These are phyloP conservation scores for Roridomyces roridus DNA, from an alignment of 768 basidiomycete species.

Conservation along the genomic window DNA sequence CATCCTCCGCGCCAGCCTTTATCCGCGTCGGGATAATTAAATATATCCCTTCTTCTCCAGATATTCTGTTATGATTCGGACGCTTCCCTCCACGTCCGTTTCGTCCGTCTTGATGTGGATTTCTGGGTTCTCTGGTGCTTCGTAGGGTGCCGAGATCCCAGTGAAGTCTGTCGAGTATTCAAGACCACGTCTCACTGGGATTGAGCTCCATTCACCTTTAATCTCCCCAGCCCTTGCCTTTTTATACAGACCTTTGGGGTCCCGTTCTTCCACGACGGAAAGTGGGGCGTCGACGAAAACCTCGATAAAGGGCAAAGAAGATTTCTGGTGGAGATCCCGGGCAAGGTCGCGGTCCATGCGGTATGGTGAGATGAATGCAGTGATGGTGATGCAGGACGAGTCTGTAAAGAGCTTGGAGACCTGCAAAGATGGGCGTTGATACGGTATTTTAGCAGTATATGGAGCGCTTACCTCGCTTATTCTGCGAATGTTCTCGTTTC, in stretches of 20 bases:
- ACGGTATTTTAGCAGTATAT: too few relatives aligned
- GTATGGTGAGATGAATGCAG: constrained; percentile 99
- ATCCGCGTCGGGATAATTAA: constrained; percentile 6
- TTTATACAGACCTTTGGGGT: constrained; percentile 98
- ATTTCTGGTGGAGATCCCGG: constrained; percentile 78
- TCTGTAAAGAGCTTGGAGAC: constrained; percentile 95
- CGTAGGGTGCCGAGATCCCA: constrained; percentile 96
- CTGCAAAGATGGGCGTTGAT: too few relatives aligned
- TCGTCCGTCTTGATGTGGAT: constrained; percentile 92
- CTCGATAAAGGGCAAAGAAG: constrained; percentile 85
- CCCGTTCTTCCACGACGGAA: constrained; percentile 84
- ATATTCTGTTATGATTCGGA: constrained; percentile 80
- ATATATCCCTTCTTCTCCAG: constrained; percentile 66
- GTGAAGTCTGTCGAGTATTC: constrained; percentile 78
- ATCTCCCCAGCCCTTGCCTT: constrained; percentile 96
- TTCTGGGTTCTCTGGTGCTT: constrained; percentile 84
- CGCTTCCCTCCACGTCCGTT: constrained; percentile 77
- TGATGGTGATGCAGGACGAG: constrained; percentile 83
- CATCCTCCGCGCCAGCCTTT: constrained; percentile 14
- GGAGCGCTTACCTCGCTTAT: constrained; percentile 90
- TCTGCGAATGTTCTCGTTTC: constrained; percentile 94
- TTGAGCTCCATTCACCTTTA: constrained; percentile 64
- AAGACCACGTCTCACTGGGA: background rate
- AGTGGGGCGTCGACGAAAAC: constrained; percentile 96
- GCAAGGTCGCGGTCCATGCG: constrained; percentile 83